Conservation (phyloP, 257 asterid genomes). For the Solanum infundibuliforme region DNA sequence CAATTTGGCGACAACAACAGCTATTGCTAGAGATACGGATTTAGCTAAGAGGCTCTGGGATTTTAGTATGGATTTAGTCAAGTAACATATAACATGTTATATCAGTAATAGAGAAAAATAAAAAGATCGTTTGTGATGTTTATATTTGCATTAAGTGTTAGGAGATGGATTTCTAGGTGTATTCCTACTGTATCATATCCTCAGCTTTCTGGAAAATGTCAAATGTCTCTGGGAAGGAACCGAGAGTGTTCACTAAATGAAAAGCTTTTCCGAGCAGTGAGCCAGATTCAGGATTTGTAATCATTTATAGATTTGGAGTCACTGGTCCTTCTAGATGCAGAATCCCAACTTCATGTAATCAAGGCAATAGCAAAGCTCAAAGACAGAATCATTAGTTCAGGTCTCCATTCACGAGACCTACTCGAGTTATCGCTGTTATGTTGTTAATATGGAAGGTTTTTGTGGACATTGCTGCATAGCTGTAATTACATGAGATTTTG, state of each 20-base stretch:
- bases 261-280: not conserved
- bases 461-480: too few species aligned
- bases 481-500: too few species aligned
- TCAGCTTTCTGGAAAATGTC: not conserved
- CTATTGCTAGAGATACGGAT: conserved; percentile 26
- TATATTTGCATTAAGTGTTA: not conserved
- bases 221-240: not conserved
- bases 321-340: too few species aligned
- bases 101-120: not conserved
- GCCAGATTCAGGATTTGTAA: not conserved
- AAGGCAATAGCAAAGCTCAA: too few species aligned
- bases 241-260: not conserved
- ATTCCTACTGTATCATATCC: not conserved
- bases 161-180: not conserved
- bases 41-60: conserved; percentile 70
- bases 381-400: too few species aligned
- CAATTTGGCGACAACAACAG: conserved; percentile 35
- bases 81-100: not conserved
- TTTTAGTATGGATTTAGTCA: conserved; percentile 37
- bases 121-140: not conserved
- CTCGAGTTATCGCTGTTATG: too few species aligned
- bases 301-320: too few species aligned
- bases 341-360: too few species aligned
- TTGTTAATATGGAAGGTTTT: too few species aligned
- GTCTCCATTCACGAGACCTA: too few species aligned